A percentile compares a stretch with the other conserved stretches of the same genome.
These are phyloP conservation scores for Leptographium radiaticola DNA, from an alignment of 2,329 filamentous ascomycete species.

Conservation along the genomic window DNA sequence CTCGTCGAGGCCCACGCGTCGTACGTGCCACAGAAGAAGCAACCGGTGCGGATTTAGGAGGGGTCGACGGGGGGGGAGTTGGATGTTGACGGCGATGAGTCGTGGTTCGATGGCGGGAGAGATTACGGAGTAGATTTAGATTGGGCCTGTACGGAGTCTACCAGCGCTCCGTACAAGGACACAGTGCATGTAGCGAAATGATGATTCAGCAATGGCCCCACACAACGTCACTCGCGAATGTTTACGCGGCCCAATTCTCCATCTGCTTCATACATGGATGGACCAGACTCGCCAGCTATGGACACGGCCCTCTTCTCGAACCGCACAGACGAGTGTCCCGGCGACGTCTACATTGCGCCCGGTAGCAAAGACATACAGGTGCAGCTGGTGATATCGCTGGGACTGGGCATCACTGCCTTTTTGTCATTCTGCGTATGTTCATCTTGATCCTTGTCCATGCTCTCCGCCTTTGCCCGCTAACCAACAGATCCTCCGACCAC, in stretches of 20 bases:
- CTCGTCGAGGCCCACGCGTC: conserved; percentile 17
- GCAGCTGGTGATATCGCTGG: conserved; percentile 60
- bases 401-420: conserved; percentile 58
- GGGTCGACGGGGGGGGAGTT: too few species aligned
- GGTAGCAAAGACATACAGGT: conserved; percentile 36
- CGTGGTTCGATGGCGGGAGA: too few species aligned
- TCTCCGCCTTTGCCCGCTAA: background rate
- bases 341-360: conserved; percentile 19
- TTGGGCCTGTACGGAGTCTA: too few species aligned
- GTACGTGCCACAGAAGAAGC: conserved; percentile 11
- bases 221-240: background rate
- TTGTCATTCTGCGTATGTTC: conserved; percentile 53
- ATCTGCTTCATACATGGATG: background rate
- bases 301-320: conserved; percentile 8
- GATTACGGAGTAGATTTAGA: too few species aligned
- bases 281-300: conserved; percentile 5
- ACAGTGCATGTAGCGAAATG: too few species aligned
- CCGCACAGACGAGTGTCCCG: conserved; percentile 13
- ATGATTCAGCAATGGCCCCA: background rate
- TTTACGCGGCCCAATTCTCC: background rate
- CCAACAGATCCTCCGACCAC: conserved; percentile 62
- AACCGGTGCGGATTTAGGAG: conserved; percentile 22
- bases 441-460: background rate
- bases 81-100: too few species aligned
- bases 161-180: too few species aligned